Percentiles rank a stretch among this genome's conserved stretches.
phyloP scores from a whole-genome alignment of 352 stramenopile species.

The Phytopythium mirpurense region DNA sequence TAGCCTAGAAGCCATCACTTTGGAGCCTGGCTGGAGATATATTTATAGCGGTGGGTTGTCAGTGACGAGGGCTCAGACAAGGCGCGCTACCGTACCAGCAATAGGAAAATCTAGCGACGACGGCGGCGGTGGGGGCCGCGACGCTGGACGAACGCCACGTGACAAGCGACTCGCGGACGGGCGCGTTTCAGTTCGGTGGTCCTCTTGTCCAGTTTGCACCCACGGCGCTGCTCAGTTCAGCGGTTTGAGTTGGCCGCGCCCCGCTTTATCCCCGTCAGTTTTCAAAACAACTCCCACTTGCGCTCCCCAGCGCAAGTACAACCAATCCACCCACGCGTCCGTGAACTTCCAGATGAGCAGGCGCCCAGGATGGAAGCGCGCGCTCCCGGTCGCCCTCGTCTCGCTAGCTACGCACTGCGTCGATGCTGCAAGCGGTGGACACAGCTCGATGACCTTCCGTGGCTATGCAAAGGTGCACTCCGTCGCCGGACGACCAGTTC shows the following conservation, averaged over 20 bases:
- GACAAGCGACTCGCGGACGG: not conserved
- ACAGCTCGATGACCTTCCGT: not conserved
- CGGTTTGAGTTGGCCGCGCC: not conserved
- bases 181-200: not conserved
- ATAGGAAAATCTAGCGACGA: not conserved
- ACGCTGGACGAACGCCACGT: not conserved
- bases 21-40: too few relatives aligned
- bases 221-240: not conserved
- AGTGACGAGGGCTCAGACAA: too few relatives aligned
- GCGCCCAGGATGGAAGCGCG: not conserved
- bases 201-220: not conserved
- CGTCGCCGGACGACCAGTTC: not conserved
- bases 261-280: not conserved
- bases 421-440: not conserved
- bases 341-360: not conserved
- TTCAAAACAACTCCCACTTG: constrained; percentile 1
- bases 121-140: too few relatives aligned
- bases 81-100: not conserved
- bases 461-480: not conserved
- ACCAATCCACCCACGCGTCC: not conserved
- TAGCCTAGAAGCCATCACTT: too few relatives aligned
- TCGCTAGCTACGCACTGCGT: not conserved
- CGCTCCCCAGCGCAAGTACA: constrained; percentile 4
- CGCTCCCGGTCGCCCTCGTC: constrained; percentile 3
- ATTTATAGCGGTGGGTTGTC: too few relatives aligned